These are phyloP conservation scores for Closterium sp. DNA, from an alignment of 139 green algal species.

Conservation along the genomic window DNA sequence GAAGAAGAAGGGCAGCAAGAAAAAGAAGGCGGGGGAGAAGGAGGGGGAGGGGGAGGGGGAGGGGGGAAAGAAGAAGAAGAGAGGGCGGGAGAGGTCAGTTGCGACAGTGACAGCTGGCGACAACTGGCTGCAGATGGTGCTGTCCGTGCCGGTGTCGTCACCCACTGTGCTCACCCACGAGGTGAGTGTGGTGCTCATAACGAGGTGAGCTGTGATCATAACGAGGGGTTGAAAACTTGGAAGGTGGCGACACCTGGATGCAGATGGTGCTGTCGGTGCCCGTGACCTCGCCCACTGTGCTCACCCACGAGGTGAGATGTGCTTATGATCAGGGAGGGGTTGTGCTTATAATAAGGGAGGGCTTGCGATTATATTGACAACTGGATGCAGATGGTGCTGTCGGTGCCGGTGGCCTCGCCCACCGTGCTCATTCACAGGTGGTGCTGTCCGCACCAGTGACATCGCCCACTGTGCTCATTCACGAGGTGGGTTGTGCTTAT, in stretches of 20 bases:
- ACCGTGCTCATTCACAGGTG: slow-evolving; percentile 82
- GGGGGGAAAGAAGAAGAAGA: slow-evolving; percentile 23
- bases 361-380: background rate
- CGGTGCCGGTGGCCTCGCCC: slow-evolving; percentile 62
- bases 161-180: slow-evolving; percentile 86
- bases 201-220: too few species aligned
- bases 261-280: slow-evolving; percentile 57
- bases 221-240: background rate
- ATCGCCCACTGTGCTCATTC: background rate
- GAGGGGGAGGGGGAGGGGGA: background rate
- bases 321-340: background rate
- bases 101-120: slow-evolving; percentile 16
- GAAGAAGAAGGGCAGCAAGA: background rate
- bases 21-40: background rate
- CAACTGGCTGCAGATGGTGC: slow-evolving; percentile 38
- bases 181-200: slow-evolving; percentile 16
- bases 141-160: slow-evolving; percentile 58
- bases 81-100: background rate
- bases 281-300: slow-evolving; percentile 71
- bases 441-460: background rate
- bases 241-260: background rate
- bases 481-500: background rate
- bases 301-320: slow-evolving; percentile 71
- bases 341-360: too few species aligned
- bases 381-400: slow-evolving; percentile 47